A percentile compares a stretch with the other conserved stretches of the same genome.
Conservation (phyloP, 768 basidiomycete species). For the Russula foetens region DNA sequence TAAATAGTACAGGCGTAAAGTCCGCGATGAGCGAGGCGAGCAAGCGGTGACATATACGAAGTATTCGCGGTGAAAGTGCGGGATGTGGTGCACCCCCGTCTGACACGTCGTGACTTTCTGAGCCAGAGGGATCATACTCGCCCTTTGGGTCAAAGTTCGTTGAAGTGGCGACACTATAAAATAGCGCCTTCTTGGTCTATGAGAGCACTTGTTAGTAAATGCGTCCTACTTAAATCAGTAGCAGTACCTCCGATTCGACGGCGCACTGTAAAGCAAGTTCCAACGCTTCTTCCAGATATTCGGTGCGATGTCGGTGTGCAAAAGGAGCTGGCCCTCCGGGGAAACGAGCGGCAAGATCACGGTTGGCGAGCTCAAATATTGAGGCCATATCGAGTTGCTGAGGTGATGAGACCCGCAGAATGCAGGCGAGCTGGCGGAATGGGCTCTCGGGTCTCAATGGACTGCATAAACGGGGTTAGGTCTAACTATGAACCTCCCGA, state of each 20-base stretch:
- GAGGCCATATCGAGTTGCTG: conserved; percentile 48
- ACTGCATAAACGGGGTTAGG: background rate
- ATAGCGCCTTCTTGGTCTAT: conserved; percentile 53
- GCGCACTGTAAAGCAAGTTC: conserved; percentile 40
- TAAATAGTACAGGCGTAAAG: conserved; percentile 68
- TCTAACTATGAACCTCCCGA: background rate
- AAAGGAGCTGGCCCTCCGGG: conserved; percentile 41
- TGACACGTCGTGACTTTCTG: conserved; percentile 8
- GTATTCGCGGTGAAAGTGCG: conserved; percentile 23
- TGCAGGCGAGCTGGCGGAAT: conserved; percentile 41
- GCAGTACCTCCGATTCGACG: conserved; percentile 40
- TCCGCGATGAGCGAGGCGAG: conserved; percentile 43
- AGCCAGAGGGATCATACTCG: conserved; percentile 15
- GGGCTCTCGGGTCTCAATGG: conserved; percentile 18
- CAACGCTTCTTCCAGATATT: conserved; percentile 44
- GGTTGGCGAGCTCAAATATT: conserved; percentile 39
- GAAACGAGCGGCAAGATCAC: conserved; percentile 39
- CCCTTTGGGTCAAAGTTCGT: conserved; percentile 45
- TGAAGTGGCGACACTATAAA: conserved; percentile 56
- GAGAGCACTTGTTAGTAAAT: background rate
- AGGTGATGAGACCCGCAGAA: conserved; percentile 51
- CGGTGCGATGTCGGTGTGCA: conserved; percentile 25
- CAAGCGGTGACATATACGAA: conserved; percentile 24
- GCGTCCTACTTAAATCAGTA: background rate
- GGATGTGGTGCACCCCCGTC: conserved; percentile 20